Base-by-base conservation (phyloP, 2,329 filamentous ascomycete species). In the Botrytis medusae region DNA sequence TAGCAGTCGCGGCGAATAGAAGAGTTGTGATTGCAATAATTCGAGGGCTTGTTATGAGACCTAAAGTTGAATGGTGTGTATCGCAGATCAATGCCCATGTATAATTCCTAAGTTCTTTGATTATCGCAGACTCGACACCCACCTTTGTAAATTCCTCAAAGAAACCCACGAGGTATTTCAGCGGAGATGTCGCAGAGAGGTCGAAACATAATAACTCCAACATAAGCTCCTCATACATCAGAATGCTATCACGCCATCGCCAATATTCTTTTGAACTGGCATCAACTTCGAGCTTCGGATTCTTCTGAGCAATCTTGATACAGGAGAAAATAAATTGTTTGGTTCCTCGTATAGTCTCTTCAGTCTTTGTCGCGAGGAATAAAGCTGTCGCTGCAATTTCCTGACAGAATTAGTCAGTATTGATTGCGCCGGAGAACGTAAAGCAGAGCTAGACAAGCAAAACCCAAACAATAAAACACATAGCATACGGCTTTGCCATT, bases 221-320 rank as follows among this genome's bases (percentile, higher is more conserved):
- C 84, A 99, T 92, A 61, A 95, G 86, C 81, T 98, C 96, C 83
- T 99, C 96, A 80, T 97, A 94, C 77, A 92, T 91, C 22, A 98
- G 85, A 73, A 99, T 97, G 74, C 92, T 96, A 81, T 99, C 96
- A 75, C 94, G 90, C 96, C 96, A 99, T 79, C 93, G 90, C 96
- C 96, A 99, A 81, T 96, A 99, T 81, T 99, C 96, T 80, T 98
- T 98, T 77, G 93, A 97, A 82, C 98, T 95, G 83, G 98, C 96
- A 81, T 99, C 96, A 70, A 98, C 93, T 71, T 95, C 86, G 74
- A 98, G 88, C 79, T 94, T 93, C 1, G 93, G 87, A 78, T 98
- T 95, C 84, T 99, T 98, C 82, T 98, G 94, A 42, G 95, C 96
- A 32, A 98, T 94, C 77, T 95, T 93, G 74, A 94, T 96, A 79